A percentile compares a stretch with the other conserved stretches of the same genome.
These are phyloP conservation scores for Calycina marina DNA, from an alignment of 2,329 filamentous ascomycete species.

Conservation along the genomic window DNA sequence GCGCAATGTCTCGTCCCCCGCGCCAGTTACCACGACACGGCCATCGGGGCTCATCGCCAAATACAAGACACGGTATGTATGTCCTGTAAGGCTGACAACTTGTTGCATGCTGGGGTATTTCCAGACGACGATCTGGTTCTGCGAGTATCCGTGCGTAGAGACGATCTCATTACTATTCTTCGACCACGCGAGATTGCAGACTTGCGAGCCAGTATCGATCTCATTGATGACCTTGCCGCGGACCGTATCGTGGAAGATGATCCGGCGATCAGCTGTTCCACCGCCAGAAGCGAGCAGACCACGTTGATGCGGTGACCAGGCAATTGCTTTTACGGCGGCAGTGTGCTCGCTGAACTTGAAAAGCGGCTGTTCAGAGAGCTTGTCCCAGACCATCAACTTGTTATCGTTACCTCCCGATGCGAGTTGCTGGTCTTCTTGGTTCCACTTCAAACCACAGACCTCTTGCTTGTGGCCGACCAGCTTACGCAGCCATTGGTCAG, in stretches of 20 bases:
- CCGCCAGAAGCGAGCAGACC: slow-evolving; percentile 90
- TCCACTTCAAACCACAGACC: slow-evolving; percentile 94
- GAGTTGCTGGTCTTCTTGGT: slow-evolving; percentile 85
- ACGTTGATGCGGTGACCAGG: slow-evolving; percentile 93
- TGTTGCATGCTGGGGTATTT: slow-evolving; percentile 98
- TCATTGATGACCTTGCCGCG: slow-evolving; percentile 72
- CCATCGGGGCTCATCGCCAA: slow-evolving; percentile 96
- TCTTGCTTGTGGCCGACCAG: slow-evolving; percentile 95
- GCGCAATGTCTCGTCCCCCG: slow-evolving; percentile 85
- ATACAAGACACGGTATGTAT: slow-evolving; percentile 93
- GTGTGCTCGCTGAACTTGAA: slow-evolving; percentile 93
- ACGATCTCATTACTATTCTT: slow-evolving; percentile 98
- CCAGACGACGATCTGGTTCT: slow-evolving; percentile 98
- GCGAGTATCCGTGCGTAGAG: slow-evolving; percentile 89
- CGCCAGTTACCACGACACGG: slow-evolving; percentile 83
- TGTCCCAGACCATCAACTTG: slow-evolving; percentile 98
- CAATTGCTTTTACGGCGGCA: slow-evolving; percentile 92
- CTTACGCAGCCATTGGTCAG: slow-evolving; percentile 78
- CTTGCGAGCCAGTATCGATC: slow-evolving; percentile 91
- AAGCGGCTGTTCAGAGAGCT: slow-evolving; percentile 77
- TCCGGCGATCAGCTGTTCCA: slow-evolving; percentile 86
- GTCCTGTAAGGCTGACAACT: slow-evolving; percentile 85
- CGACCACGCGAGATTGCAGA: slow-evolving; percentile 97
- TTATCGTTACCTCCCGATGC: slow-evolving; percentile 97
- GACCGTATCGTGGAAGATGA: slow-evolving; percentile 95